Base-by-base conservation (phyloP, 1,284 basidiomycete genomes). In the Flammula alnicola region DNA sequence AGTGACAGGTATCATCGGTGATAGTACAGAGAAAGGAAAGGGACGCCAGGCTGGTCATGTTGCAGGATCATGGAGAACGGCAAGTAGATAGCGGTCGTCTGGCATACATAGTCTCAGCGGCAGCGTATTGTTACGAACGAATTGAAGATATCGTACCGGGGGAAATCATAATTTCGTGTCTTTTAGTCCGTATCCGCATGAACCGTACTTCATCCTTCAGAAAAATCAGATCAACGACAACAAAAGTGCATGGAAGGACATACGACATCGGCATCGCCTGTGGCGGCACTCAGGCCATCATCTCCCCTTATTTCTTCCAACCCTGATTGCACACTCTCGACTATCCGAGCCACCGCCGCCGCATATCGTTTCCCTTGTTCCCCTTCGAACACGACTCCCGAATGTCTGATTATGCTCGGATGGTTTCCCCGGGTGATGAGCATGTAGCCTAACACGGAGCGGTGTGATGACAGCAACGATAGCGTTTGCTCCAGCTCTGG, bases 81-180 rank as follows among this genome's bases (percentile, higher is more conserved):
- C 90, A 19, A 94, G 78, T n/a, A 94, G 74, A 71, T 88, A 94
- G 61, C 81, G 78, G 52, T 89, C 85, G 61, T 92, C 92, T 94
- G 66, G 4, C 17, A 20, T 12, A 19, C 8, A 16, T 14, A 1
- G 12, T 43, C 17, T 37, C 3, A 37, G 22, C 4, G 20, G n/a
- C 12, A 23, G 25, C 19, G 17, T 2, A 17, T 17, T 10, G 5
- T 10, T 12, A 36, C 19, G 8, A 12, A 11, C 9, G 19, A 47
- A 23, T 22, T 4, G 26, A 14, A 20, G 16, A 22, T 31, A 27
- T 74, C 84, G 36, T 51, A 93, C 94, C 91, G 52, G 94, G 94
- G 3, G 94, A 93, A 54, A 97, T 94, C 83, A 97, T 92, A 51
- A 97, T 77, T 65, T 97, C 95, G 67, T 97, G 93, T 49, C 88